Base-by-base conservation (phyloP, 345 rosid genomes). In the Populus alba region DNA sequence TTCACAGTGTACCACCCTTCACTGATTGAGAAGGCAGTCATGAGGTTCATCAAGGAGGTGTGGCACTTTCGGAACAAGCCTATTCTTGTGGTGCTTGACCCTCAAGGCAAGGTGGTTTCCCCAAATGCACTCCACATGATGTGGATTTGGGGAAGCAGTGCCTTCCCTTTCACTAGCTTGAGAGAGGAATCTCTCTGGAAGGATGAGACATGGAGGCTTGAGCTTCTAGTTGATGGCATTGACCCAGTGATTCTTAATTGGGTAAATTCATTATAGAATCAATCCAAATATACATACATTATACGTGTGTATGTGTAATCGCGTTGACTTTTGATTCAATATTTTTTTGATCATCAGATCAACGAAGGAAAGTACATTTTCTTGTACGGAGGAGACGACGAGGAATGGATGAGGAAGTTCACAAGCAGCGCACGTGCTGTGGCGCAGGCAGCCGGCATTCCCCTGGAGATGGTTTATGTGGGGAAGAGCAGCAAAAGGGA, bases 51-150 rank as follows among this genome's bases (percentile, higher is more conserved):
- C 78, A 92, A 84, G 86, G 96, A 89, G 77, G 80, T 79, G 45
- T 93, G 95, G 97, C 94, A 92, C 87, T 95, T 91, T 87, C 89
- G 89, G 88, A 91, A 86, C 87, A 91, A 86, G 87, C 96, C 98
- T 16, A 91, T 95, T 81, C 94, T 95, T 41, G 96, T 92, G 35
- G 98, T 93, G 79, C 85, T 95, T 66, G 97, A 95, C 81, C 92
- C 93, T 35, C 96, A 92, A 81, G 99, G 99, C 67, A 91, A 75
- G 66, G 93, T 92, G 29, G 93, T 83, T 25, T 84, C 84, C 86
- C 96, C 92, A 6, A 95, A 95, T 75, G 99, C 99, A 33, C 83
- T 95, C 81, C 96, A 95, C 87, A 95, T 95, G 99, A 95, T 93
- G 92, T 95, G 98, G 98, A 93, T 95, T 84, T 95, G 98, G 98